A percentile compares a stretch with the other conserved stretches of the same genome.
Evolutionary conservation across 208 protist genomes (phyloP).

Genomic region (Trypanosoma mega): DNA sequence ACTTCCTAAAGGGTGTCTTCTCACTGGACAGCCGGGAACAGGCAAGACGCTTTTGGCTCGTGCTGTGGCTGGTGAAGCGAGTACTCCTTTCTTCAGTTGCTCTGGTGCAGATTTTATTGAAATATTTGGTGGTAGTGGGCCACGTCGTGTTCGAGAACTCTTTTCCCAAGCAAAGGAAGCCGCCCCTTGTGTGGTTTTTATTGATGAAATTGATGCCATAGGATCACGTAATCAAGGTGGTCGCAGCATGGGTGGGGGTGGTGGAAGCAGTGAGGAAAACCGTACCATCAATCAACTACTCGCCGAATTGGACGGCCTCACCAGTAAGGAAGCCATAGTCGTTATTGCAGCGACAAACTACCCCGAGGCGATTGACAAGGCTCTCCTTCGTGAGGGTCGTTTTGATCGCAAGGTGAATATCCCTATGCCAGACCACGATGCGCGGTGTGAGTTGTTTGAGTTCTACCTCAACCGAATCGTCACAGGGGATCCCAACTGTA

Average conservation of each 20-base stretch:
- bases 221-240: slow-evolving; percentile 87
- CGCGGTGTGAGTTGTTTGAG: slow-evolving; percentile 89
- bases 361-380: slow-evolving; percentile 94
- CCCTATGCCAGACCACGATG: slow-evolving; percentile 87
- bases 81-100: slow-evolving; percentile 94
- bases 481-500: slow-evolving; percentile 84
- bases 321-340: slow-evolving; percentile 93
- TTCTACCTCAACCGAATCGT: slow-evolving; percentile 88
- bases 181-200: slow-evolving; percentile 97
- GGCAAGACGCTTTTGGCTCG: slow-evolving; percentile 98
- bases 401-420: slow-evolving; percentile 94
- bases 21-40: slow-evolving; percentile 97
- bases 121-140: slow-evolving; percentile 96
- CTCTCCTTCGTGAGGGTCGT: slow-evolving; percentile 89
- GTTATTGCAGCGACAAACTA: slow-evolving; percentile 98
- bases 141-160: slow-evolving; percentile 95
- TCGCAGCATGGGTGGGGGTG: slow-evolving; percentile 79
- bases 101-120: slow-evolving; percentile 97
- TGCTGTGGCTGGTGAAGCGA: slow-evolving; percentile 95
- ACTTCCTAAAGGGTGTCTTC: slow-evolving; percentile 95
- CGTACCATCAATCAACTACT: slow-evolving; percentile 97
- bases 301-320: slow-evolving; percentile 95
- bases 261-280: slow-evolving; percentile 92
- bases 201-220: slow-evolving; percentile 99
- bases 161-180: slow-evolving; percentile 94